These are phyloP conservation scores for Lepidium aucheri DNA, from an alignment of 345 rosid species.

Conservation along the genomic window DNA sequence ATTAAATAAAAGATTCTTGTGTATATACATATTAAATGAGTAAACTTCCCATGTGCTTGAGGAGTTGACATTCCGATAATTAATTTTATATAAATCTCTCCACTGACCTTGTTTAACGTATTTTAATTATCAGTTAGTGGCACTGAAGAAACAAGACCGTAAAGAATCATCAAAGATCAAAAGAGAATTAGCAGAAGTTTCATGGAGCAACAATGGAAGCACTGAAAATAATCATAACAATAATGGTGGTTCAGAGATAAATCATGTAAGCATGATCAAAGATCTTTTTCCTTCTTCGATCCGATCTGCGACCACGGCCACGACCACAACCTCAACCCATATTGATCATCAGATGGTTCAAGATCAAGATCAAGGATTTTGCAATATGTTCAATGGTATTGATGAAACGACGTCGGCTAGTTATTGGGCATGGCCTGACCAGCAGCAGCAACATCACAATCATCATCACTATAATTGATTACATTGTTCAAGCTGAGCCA, in stretches of 20 bases:
- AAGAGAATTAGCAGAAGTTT: slow-evolving; percentile 50
- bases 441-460: slow-evolving; percentile 50
- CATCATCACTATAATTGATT: slow-evolving; percentile 21
- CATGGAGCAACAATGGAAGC: slow-evolving; percentile 76
- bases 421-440: slow-evolving; percentile 70
- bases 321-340: slow-evolving; percentile 33
- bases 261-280: slow-evolving; percentile 38
- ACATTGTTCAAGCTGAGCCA: neutral
- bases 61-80: slow-evolving; percentile 26
- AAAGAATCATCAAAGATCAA: slow-evolving; percentile 36
- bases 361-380: slow-evolving; percentile 51
- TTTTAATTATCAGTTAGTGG: slow-evolving; percentile 38
- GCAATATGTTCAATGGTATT: slow-evolving; percentile 62
- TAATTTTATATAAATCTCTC: slow-evolving; percentile 7
- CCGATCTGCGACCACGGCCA: slow-evolving; percentile 41
- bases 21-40: slow-evolving; percentile 3
- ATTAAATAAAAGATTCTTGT: slow-evolving; percentile 22
- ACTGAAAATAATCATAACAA: slow-evolving; percentile 40
- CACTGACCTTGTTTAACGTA: slow-evolving; percentile 15
- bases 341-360: slow-evolving; percentile 46
- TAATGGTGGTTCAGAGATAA: slow-evolving; percentile 47
- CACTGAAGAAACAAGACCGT: slow-evolving; percentile 46
- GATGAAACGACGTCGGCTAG: slow-evolving; percentile 57
- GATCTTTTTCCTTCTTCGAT: slow-evolving; percentile 44
- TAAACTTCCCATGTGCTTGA: slow-evolving; percentile 15